Conservation (phyloP, 106 monocot genomes). For the Vanilla planifolia region DNA sequence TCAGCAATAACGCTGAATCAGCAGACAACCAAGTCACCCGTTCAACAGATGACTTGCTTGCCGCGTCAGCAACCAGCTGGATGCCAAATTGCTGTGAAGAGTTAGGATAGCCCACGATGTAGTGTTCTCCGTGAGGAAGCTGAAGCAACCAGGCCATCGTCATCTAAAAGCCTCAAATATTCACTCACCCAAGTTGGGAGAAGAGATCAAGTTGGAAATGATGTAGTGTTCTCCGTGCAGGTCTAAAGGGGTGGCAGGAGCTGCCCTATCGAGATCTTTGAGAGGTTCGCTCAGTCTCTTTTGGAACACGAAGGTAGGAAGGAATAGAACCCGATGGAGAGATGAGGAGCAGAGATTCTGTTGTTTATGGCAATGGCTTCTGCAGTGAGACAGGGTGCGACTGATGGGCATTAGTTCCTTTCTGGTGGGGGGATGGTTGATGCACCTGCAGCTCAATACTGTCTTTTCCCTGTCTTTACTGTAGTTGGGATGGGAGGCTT, state of each 20-base stretch:
- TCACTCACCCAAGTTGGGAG: too few relatives aligned
- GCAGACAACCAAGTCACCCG: too few relatives aligned
- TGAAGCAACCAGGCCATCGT: too few relatives aligned
- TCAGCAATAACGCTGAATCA: too few relatives aligned
- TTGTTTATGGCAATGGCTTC: conserved; percentile 4
- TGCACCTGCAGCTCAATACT: not conserved
- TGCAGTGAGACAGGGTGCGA: not conserved
- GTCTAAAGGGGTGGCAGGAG: not conserved
- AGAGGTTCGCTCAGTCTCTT: not conserved
- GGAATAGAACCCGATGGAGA: not conserved
- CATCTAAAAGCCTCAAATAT: too few relatives aligned
- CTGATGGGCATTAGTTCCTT: conserved; percentile 9
- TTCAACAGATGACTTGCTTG: too few relatives aligned
- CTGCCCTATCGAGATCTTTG: not conserved
- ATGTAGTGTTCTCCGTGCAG: not conserved
- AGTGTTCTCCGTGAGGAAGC: too few relatives aligned
- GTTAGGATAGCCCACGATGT: too few relatives aligned
- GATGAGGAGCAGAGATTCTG: not conserved
- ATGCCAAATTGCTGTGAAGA: too few relatives aligned
- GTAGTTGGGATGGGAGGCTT: too few relatives aligned
- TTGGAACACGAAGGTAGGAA: not conserved
- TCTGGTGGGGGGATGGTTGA: not conserved
- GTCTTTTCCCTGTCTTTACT: not conserved
- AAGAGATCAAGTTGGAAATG: not conserved
- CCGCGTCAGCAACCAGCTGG: too few relatives aligned